Percentiles rank a stretch among this genome's conserved stretches.
These are phyloP conservation scores for Theobroma cacao DNA, from an alignment of 345 rosid genomes.

Conservation along the genomic window DNA sequence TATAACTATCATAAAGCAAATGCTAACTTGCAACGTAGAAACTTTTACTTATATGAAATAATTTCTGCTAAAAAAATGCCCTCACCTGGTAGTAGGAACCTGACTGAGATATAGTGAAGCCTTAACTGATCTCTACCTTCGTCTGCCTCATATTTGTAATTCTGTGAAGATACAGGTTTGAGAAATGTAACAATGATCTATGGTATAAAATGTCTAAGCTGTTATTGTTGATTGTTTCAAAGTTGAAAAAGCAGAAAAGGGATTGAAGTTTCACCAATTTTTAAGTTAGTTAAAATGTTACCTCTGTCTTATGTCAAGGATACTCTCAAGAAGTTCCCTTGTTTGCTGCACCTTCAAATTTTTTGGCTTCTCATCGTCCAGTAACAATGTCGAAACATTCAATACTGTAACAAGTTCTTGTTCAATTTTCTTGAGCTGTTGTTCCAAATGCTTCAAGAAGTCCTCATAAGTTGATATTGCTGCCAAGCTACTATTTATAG, in stretches of 20 bases:
- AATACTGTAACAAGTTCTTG: conserved; percentile 59
- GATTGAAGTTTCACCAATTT: neutral
- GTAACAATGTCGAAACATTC: conserved; percentile 53
- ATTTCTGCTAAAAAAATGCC: neutral
- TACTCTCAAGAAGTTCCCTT: conserved; percentile 57
- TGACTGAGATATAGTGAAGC: neutral
- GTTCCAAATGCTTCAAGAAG: conserved; percentile 60
- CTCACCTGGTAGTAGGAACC: conserved; percentile 20
- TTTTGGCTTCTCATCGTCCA: conserved; percentile 44
- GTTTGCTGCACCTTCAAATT: conserved; percentile 59
- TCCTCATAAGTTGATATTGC: conserved; percentile 52
- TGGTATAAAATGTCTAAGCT: neutral
- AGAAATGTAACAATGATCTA: neutral
- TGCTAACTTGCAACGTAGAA: neutral
- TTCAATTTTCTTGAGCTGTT: conserved; percentile 60
- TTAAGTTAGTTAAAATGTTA: conserved; percentile 21
- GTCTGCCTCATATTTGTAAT: conserved; percentile 29
- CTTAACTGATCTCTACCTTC: conserved; percentile 22
- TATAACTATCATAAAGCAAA: neutral
- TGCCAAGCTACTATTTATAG: conserved; percentile 19
- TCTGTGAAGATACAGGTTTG: conserved; percentile 28
- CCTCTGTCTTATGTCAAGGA: conserved; percentile 57
- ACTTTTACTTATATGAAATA: neutral
- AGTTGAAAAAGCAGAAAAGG: neutral
- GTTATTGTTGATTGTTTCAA: conserved; percentile 1